phyloP scores from a whole-genome alignment of 2,329 filamentous ascomycete genomes.

The Lizonia empirigonia region DNA sequence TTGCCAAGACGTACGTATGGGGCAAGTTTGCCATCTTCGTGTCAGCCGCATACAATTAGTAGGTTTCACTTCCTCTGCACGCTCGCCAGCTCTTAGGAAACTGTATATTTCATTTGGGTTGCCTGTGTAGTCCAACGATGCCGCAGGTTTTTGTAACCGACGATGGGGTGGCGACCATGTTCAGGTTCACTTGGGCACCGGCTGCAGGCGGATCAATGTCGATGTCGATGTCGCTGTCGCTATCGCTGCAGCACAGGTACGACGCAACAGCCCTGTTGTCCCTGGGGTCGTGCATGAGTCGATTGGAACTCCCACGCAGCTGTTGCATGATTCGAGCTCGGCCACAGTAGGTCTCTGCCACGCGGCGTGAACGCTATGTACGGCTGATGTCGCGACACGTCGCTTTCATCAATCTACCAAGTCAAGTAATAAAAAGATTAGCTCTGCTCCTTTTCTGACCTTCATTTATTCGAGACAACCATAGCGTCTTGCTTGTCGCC shows the following conservation, averaged over 20 bases:
- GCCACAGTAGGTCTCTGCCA: background rate
- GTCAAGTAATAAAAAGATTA: background rate
- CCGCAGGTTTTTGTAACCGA: background rate
- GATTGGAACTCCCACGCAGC: background rate
- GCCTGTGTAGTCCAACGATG: background rate
- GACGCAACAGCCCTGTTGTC: background rate
- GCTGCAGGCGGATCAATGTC: background rate
- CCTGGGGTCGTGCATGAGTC: background rate
- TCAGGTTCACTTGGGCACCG: no score
- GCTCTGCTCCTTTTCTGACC: background rate
- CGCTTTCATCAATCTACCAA: background rate
- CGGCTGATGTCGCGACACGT: background rate
- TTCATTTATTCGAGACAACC: no score
- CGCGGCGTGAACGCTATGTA: background rate
- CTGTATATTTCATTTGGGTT: no score
- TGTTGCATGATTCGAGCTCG: background rate
- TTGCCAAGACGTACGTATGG: background rate
- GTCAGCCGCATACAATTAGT: background rate
- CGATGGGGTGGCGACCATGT: slow-evolving; percentile 1
- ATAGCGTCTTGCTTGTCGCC: no score
- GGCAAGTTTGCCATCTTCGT: slow-evolving; percentile 4
- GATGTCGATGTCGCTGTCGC: background rate
- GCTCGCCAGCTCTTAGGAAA: background rate
- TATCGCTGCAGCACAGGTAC: background rate
- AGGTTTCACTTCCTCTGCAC: background rate